Evolutionary conservation across 2,329 filamentous ascomycete genomes (phyloP), one percentile per base, ranked within the genome.

Genomic region (Aspergillus hortae): DNA sequence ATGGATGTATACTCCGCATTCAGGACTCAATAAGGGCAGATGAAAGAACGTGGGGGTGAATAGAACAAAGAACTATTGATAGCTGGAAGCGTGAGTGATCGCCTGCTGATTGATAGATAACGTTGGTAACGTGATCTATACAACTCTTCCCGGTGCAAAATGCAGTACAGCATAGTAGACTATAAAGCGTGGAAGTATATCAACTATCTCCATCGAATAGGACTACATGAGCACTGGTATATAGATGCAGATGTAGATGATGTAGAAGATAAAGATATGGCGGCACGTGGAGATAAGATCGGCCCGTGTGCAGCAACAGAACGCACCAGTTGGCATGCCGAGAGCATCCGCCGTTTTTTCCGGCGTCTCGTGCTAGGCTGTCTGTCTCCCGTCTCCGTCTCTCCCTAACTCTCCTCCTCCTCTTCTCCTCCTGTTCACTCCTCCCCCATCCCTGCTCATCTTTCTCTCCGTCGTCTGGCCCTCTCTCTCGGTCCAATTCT

Each of bases 341-440:
- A 68, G 66, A 62, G 59, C 60, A 67, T 67, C 66, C 67, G 67
- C 57, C 57, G 57, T 64, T 67, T 67, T 68, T 67, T 66, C 64
- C 66, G 56, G 58, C 40, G 56, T 52, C 59, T 56, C 49, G 51
- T 56, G 49, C 49, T 32, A 35, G n/a, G 6, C 23, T 23, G 23
- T 23, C 19, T 51, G 46, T 48, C 45, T 53, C 47, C 40, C 48
- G 23, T 46, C 52, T 49, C 36, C 36, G 38, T 47, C 46, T 48
- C 45, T 53, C 48, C 41, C 45, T 45, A 46, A 45, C 36, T 45
- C 45, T 44, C 46, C 23, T 47, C 35, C 41, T 51, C 10, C 33
- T 32, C 23, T 23, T 23, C 23, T 23, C 23, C 23, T 23, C 23
- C 23, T 43, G 38, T 48, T 59, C 56, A 51, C 57, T 57, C 46